Conservation (phyloP, 805 yeast genomes). For the Priceomyces carsonii region DNA sequence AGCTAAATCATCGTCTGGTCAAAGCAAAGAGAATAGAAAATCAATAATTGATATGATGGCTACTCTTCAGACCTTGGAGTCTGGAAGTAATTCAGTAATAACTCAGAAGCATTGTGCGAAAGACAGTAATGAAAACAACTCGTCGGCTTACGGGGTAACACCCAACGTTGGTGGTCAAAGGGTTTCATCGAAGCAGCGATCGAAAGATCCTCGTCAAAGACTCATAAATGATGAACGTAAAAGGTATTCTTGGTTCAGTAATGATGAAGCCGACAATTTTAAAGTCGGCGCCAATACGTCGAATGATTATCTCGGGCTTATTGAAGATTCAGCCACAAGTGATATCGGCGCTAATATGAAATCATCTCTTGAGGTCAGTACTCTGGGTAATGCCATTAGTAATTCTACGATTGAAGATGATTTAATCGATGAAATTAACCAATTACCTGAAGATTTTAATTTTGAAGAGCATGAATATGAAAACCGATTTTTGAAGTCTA, state of each 20-base stretch:
- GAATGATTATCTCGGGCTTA: neutral
- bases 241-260: conserved; percentile 32
- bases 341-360: neutral
- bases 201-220: conserved; percentile 5
- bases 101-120: too few relatives aligned
- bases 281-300: conserved; percentile 6
- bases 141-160: too few relatives aligned
- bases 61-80: conserved; percentile 20
- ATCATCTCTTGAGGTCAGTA: conserved; percentile 1
- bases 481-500: conserved; percentile 2
- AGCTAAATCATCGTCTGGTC: conserved; percentile 2
- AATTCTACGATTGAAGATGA: conserved; percentile 25
- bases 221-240: conserved; percentile 6
- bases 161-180: too few relatives aligned
- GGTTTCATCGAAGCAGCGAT: too few relatives aligned
- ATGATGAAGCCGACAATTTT: conserved; percentile 24
- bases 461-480: conserved; percentile 28
- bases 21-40: conserved; percentile 20
- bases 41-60: conserved; percentile 36
- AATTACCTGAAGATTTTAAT: conserved; percentile 40
- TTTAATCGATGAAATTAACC: conserved; percentile 36
- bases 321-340: neutral
- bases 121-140: too few relatives aligned
- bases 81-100: conserved; percentile 2
- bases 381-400: conserved; percentile 2